These are phyloP conservation scores for Wolfiporia cocos DNA, from an alignment of 1,284 basidiomycete species.

Conservation along the genomic window DNA sequence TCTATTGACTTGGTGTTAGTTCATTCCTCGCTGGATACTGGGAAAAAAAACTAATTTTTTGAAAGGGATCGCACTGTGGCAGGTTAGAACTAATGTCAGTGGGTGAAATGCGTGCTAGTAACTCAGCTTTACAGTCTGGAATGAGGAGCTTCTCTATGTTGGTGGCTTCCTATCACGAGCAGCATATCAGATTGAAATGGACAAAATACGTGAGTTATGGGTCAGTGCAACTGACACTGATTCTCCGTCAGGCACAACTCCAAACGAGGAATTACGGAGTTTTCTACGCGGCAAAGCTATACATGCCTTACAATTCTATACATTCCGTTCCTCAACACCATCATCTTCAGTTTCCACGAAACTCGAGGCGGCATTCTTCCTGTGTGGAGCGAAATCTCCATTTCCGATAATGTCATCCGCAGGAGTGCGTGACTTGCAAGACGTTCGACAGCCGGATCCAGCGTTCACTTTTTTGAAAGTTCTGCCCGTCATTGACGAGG, in stretches of 20 bases:
- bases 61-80: slow-evolving; percentile 74
- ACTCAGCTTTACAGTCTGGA: slow-evolving; percentile 73
- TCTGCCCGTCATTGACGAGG: slow-evolving; percentile 71
- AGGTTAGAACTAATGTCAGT: too few relatives aligned
- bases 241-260: slow-evolving; percentile 13
- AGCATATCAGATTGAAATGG: slow-evolving; percentile 86
- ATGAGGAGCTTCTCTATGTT: slow-evolving; percentile 79
- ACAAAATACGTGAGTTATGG: slow-evolving; percentile 51
- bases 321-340: slow-evolving; percentile 83
- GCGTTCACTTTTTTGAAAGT: slow-evolving; percentile 79
- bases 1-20: slow-evolving; percentile 84
- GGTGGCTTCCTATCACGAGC: slow-evolving; percentile 80
- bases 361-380: slow-evolving; percentile 82
- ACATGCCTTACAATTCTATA: slow-evolving; percentile 88
- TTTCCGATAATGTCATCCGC: slow-evolving; percentile 79
- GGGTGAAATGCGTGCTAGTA: too few relatives aligned
- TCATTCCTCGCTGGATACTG: too few relatives aligned
- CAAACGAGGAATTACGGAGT: slow-evolving; percentile 37
- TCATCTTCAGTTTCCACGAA: slow-evolving; percentile 78
- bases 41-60: slow-evolving; percentile 13
- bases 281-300: slow-evolving; percentile 63
- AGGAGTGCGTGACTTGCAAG: slow-evolving; percentile 67
- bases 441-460: slow-evolving; percentile 77
- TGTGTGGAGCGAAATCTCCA: slow-evolving; percentile 36
- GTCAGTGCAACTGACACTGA: slow-evolving; percentile 35